Percentiles rank a stretch among this genome's conserved stretches.
Conservation (phyloP, 306 rosid species). For the Alnus rubra region DNA sequence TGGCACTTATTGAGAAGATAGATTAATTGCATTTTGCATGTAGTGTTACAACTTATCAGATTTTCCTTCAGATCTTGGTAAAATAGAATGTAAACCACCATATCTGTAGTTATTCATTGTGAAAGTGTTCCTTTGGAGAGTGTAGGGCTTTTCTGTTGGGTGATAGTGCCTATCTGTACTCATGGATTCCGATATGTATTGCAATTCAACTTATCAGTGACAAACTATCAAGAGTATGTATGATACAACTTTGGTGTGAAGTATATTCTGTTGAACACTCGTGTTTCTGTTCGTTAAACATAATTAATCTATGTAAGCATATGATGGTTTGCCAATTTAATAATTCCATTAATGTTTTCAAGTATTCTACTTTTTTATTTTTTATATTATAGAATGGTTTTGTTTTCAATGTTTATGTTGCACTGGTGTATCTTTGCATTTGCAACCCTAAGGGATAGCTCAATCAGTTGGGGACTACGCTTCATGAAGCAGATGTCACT, state of each 20-base stretch:
- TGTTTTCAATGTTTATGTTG: not conserved
- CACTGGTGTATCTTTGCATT: not conserved
- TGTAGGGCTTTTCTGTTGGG: not conserved
- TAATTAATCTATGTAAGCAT: not conserved
- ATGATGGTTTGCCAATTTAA: not conserved
- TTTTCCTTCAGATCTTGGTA: not conserved
- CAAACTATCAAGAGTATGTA: not conserved
- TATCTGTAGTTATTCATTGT: not conserved
- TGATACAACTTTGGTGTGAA: not conserved
- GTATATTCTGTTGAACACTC: not conserved
- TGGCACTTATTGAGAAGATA: not conserved
- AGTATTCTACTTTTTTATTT: not conserved
- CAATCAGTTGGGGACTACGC: too few species aligned
- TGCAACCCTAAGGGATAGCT: too few species aligned
- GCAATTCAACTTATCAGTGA: not conserved
- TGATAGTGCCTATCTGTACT: not conserved
- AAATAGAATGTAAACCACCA: not conserved
- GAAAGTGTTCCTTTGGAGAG: not conserved
- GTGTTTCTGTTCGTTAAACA: not conserved
- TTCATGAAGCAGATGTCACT: too few species aligned
- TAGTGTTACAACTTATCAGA: not conserved
- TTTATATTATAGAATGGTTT: not conserved
- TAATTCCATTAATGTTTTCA: not conserved
- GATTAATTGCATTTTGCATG: not conserved
- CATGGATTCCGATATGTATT: not conserved